Conservation (phyloP, 2,329 filamentous ascomycete genomes). For the Elsinoe batatas region DNA sequence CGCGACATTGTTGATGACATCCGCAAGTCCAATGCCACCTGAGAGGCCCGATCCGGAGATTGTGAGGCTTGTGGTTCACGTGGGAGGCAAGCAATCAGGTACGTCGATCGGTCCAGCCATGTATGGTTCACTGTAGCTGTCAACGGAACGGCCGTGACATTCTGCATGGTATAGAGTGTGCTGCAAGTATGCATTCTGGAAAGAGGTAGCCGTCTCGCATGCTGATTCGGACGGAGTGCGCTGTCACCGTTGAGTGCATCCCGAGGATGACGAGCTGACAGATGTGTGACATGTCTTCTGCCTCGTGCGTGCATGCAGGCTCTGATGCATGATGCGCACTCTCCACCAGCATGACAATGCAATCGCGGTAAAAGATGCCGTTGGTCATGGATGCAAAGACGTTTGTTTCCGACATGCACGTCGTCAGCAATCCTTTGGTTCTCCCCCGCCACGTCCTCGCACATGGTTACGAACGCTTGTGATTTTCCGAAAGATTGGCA, state of each 20-base stretch:
- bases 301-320: not conserved
- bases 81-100: not conserved
- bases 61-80: not conserved
- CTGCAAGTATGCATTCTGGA: not conserved
- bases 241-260: not conserved
- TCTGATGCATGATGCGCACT: not conserved
- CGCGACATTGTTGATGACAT: not conserved
- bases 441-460: not conserved
- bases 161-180: no score
- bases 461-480: not conserved
- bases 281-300: not conserved
- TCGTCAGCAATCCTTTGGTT: not conserved
- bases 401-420: not conserved
- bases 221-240: not conserved
- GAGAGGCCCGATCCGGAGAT: no score
- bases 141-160: not conserved
- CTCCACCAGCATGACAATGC: no score
- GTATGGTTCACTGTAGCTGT: not conserved
- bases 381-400: not conserved
- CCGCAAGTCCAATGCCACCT: no score
- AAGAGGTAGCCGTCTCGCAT: not conserved
- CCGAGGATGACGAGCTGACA: not conserved
- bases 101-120: not conserved
- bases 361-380: not conserved
- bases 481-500: slow-evolving; percentile 4